A percentile compares a stretch with the other conserved stretches of the same genome.
These are phyloP conservation scores for Periglandula ipomoeae DNA, from an alignment of 2,329 filamentous ascomycete genomes.

Conservation along the genomic window DNA sequence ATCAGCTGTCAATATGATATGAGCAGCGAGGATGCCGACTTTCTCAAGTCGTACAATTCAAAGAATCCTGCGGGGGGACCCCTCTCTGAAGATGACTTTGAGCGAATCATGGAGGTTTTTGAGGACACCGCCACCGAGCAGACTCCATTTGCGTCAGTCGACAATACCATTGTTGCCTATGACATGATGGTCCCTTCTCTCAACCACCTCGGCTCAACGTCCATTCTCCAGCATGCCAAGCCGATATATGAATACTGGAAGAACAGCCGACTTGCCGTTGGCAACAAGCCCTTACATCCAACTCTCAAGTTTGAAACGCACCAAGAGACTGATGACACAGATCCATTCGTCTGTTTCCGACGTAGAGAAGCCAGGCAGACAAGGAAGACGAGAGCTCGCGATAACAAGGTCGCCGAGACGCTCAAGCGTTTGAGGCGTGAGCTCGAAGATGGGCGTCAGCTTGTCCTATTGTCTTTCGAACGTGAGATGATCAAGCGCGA, in stretches of 20 bases:
- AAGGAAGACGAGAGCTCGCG: conserved; percentile 86
- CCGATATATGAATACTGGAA: conserved; percentile 89
- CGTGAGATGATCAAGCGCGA: conserved; percentile 76
- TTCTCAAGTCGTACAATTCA: conserved; percentile 74
- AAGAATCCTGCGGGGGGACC: conserved; percentile 55
- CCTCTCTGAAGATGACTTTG: conserved; percentile 85
- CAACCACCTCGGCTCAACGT: conserved; percentile 38
- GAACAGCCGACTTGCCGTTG: conserved; percentile 52
- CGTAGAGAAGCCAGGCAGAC: conserved; percentile 89
- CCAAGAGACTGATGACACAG: conserved; percentile 87
- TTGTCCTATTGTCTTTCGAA: conserved; percentile 68
- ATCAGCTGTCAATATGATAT: conserved; percentile 89
- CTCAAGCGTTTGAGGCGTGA: conserved; percentile 85
- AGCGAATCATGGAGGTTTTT: conserved; percentile 89
- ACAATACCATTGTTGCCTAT: conserved; percentile 74
- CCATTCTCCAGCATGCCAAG: conserved; percentile 54
- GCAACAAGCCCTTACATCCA: conserved; percentile 67
- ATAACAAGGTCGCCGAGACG: conserved; percentile 91
- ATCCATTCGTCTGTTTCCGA: conserved; percentile 97
- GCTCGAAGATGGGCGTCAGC: conserved; percentile 76
- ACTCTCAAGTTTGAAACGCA: conserved; percentile 89
- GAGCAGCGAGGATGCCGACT: conserved; percentile 81
- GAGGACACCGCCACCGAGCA: conserved; percentile 78
- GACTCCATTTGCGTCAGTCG: conserved; percentile 81
- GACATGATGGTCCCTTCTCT: conserved; percentile 66